Evolutionary conservation across 805 yeast genomes (phyloP), one percentile per base, ranked within the genome.

Genomic region (Starmerella bacillaris): DNA sequence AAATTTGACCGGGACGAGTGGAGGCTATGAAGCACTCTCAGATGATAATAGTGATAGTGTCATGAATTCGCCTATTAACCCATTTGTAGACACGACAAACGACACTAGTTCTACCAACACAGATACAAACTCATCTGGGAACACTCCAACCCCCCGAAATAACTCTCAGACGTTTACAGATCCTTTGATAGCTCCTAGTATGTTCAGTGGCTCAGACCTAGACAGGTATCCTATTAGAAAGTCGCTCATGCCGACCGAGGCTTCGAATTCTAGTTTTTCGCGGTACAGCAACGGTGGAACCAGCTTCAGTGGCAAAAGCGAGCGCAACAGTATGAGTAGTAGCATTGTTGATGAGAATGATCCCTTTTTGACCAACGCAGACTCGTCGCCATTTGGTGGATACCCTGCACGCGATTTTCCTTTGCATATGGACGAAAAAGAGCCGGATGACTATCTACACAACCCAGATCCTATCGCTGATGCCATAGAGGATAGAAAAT

Each of bases 381-480:
- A 59, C 43, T 58, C 56, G 38, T 54, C 60, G 32, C 98, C 96
- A 3, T 86, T 86, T 59, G 98, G 96, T 34, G 96, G 96, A 12
- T 86, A 79, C 56, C 96, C 98, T 1, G 92, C 94, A 6, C 65
- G 83, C 14, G 73, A 82, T 4, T 86, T 86, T 60, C 98, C 98
- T 1, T 61, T 86, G 38, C 75, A 70, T 47, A 72, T 89, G 43
- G 94, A 86, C 40, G 96, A 86, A 47, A 80, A 80, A 57, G 98
- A 86, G 57, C 76, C 78, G 7, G 98, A 86, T 59, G 98, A 86
- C 56, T 84, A 80, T 51, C 55, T 89, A 45, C 96, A 86, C 57
- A 89, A 86, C 57, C 96, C 96, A 2, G 94, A 86, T 55, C 94
- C 94, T 7, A 75, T 83, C 24, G 78, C 73, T 30, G 98, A 89